A percentile compares a stretch with the other conserved stretches of the same genome.
Evolutionary conservation across 768 basidiomycete species (phyloP).

Genomic region (Leccinum variicolor): DNA sequence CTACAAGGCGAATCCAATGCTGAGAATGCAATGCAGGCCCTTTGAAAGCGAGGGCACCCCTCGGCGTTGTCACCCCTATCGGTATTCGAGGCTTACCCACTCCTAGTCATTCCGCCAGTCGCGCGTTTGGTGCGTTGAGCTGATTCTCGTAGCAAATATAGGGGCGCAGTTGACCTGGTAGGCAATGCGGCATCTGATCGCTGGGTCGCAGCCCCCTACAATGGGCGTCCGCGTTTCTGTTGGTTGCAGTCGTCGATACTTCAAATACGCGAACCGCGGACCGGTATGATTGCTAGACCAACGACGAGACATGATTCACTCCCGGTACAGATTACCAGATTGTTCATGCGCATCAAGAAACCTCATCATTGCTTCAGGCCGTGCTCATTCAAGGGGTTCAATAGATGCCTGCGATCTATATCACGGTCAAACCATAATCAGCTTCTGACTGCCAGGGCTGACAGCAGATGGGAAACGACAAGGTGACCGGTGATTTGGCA

Average conservation of each 20-base stretch:
- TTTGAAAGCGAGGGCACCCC: background rate
- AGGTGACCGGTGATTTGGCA: background rate
- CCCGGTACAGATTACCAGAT: background rate
- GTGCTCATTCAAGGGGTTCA: background rate
- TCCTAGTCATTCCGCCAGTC: background rate
- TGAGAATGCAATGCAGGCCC: background rate
- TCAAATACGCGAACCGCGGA: background rate
- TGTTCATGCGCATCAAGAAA: background rate
- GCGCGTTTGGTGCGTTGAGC: background rate
- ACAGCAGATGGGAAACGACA: background rate
- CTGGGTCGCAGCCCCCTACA: background rate
- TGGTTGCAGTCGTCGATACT: background rate
- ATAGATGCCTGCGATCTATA: background rate
- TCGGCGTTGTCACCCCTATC: background rate
- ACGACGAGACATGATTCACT: background rate
- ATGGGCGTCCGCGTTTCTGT: conserved; percentile 2
- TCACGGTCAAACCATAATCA: background rate
- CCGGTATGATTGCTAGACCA: background rate
- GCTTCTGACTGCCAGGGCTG: background rate
- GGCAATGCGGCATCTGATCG: background rate
- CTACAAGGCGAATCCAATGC: conserved; percentile 3
- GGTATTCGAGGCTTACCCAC: background rate
- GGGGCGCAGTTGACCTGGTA: background rate
- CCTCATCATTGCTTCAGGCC: background rate
- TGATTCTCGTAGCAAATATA: background rate